Percentiles rank a stretch among this genome's conserved stretches.
Conservation (phyloP, 768 basidiomycete species). For the Tricholoma flavovirens region DNA sequence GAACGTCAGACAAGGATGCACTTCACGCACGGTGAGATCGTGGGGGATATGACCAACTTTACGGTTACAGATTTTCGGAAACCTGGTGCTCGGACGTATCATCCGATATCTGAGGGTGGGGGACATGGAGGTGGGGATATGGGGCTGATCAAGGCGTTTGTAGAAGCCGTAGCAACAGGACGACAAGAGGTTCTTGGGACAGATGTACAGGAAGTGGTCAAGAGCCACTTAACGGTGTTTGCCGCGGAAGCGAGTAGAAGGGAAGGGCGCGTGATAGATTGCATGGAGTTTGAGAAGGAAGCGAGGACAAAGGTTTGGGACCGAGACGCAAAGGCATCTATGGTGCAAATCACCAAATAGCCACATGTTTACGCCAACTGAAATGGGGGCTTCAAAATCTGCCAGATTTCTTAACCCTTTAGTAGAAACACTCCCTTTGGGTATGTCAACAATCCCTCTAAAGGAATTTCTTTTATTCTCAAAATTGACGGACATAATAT, state of each 20-base stretch:
- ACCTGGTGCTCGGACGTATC: slow-evolving; percentile 34
- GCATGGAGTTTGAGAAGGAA: slow-evolving; percentile 53
- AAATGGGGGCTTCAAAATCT: too few relatives aligned
- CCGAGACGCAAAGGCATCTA: not conserved
- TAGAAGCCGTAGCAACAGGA: slow-evolving; percentile 63
- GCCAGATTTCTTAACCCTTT: too few relatives aligned
- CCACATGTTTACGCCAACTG: too few relatives aligned
- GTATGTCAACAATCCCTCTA: too few relatives aligned
- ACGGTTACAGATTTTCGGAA: slow-evolving; percentile 75
- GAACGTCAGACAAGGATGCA: slow-evolving; percentile 81
- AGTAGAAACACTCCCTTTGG: too few relatives aligned
- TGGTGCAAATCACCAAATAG: too few relatives aligned
- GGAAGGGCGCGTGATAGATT: slow-evolving; percentile 67
- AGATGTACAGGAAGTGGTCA: slow-evolving; percentile 60
- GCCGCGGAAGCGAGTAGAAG: slow-evolving; percentile 77
- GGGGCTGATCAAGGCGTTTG: slow-evolving; percentile 70
- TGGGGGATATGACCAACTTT: slow-evolving; percentile 78
- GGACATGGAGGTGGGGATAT: slow-evolving; percentile 83
- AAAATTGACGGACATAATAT: too few relatives aligned
- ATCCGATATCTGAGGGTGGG: slow-evolving; percentile 54
- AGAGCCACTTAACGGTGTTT: slow-evolving; percentile 80
- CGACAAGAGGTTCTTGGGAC: slow-evolving; percentile 65
- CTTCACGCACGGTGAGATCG: slow-evolving; percentile 81
- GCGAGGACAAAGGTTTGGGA: slow-evolving; percentile 26
- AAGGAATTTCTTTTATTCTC: too few relatives aligned